These are phyloP conservation scores for Colletotrichum sp. DNA, from an alignment of 2,329 filamentous ascomycete genomes.

Conservation along the genomic window DNA sequence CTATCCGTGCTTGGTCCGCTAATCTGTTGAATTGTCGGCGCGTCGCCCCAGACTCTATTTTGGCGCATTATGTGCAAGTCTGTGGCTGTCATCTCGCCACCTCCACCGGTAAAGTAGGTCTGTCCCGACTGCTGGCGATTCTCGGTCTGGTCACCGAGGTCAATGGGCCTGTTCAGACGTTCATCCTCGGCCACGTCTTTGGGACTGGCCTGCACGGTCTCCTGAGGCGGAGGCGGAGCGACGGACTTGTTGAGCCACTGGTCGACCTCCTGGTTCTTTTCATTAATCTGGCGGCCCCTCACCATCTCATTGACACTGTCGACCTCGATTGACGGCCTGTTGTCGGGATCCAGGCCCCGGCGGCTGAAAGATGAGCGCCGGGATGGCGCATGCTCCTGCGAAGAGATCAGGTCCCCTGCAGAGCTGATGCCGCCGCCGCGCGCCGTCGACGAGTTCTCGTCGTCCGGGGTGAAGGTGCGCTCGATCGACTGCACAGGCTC, in stretches of 20 bases:
- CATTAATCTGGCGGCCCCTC: slow-evolving; percentile 42
- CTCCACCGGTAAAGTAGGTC: slow-evolving; percentile 51
- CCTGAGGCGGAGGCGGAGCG: background rate
- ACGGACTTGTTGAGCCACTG: slow-evolving; percentile 47
- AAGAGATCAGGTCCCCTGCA: slow-evolving; percentile 44
- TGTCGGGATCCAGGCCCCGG: slow-evolving; percentile 52
- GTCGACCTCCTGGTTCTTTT: slow-evolving; percentile 55
- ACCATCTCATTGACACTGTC: slow-evolving; percentile 56
- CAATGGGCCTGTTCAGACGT: slow-evolving; percentile 36
- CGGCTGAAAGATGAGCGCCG: slow-evolving; percentile 42
- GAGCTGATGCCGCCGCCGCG: slow-evolving; percentile 36
- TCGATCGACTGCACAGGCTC: slow-evolving; percentile 42
- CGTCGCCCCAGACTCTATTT: slow-evolving; percentile 54
- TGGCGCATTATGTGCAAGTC: slow-evolving; percentile 57
- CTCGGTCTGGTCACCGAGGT: slow-evolving; percentile 51
- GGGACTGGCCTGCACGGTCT: background rate
- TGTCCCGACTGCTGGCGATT: slow-evolving; percentile 55
- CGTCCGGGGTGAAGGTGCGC: slow-evolving; percentile 37
- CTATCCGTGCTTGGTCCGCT: slow-evolving; percentile 30
- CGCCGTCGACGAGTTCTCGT: slow-evolving; percentile 39
- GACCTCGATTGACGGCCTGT: slow-evolving; percentile 47
- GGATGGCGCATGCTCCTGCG: slow-evolving; percentile 25
- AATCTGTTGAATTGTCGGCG: slow-evolving; percentile 53
- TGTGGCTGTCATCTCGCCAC: slow-evolving; percentile 45
- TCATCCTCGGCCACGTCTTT: slow-evolving; percentile 27